Base-by-base conservation (phyloP, 1,139 yeast species). In the Candida sojae region DNA sequence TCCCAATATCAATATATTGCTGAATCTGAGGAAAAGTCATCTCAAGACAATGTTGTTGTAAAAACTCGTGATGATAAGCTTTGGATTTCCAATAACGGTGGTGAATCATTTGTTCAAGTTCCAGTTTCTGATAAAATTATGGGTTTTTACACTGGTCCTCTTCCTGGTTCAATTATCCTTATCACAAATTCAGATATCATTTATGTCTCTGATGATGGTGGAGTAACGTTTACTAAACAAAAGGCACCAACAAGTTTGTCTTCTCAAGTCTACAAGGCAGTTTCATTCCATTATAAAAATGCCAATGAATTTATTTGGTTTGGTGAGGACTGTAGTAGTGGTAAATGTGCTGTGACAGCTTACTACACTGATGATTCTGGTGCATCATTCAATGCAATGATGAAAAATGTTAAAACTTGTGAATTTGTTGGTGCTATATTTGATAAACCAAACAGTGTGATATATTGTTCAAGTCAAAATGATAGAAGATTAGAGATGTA, bases 71-170 rank as follows among this genome's bases (percentile, higher is more conserved):
- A 72, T 33, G 75, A 80, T 35, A 67, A 72, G 8, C 74, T 84
- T 1, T 85, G 68, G 57, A 76, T 89, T 11, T 88, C 97, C 0
- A 87, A 83, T 59, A 84, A 91, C 66, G 96, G 95, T 42, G 98
- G 98, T 21, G 62, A 71, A 3, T 65, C 67, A 1, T 86, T 92
- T 70, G 71, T 72, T 12, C 69, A 70, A 51, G 73, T 80, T 23
- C 77, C 71, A 1, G 61, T 79, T 4, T 68, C 70, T 36, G 84
- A 79, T 21, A 71, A 77, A 23, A 74, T 89, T 39, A 54, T 75
- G 5, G 81, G 79, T 6, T 76, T 86, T 37, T 74, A 76, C 43
- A 74, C 83, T 44, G 93, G 95, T 47, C 77, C 73, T 52, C 77
- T 78, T 56, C 77, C 84, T n/a, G 85, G 88, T 45, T 77, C 80